phyloP scores from a whole-genome alignment of 2,329 filamentous ascomycete species.

The Verticillium longisporum region DNA sequence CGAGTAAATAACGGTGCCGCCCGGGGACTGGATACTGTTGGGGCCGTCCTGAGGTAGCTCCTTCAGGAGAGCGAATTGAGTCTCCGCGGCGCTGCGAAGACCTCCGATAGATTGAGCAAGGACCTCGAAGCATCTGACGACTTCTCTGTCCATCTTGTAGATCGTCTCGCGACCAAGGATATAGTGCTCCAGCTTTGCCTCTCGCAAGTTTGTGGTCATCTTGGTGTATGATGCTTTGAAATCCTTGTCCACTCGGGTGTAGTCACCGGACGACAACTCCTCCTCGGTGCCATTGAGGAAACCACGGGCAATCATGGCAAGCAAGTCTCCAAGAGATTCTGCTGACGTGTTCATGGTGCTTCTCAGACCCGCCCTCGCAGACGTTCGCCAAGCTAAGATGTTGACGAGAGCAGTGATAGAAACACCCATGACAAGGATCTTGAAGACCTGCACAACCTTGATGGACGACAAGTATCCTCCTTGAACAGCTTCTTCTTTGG shows the following conservation, averaged over 20 bases:
- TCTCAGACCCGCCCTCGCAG: constrained; percentile 67
- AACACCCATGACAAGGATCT: constrained; percentile 78
- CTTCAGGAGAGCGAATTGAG: constrained; percentile 78
- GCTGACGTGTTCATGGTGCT: constrained; percentile 69
- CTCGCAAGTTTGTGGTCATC: constrained; percentile 70
- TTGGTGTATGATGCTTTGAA: constrained; percentile 63
- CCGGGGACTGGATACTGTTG: constrained; percentile 23
- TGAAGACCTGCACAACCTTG: constrained; percentile 75
- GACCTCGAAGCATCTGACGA: constrained; percentile 79
- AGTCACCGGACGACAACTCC: constrained; percentile 62
- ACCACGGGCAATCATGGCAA: constrained; percentile 72
- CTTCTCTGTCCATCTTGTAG: constrained; percentile 69
- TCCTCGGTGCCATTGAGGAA: constrained; percentile 80
- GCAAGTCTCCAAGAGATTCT: constrained; percentile 69
- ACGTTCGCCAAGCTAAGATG: constrained; percentile 69
- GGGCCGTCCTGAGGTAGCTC: constrained; percentile 39
- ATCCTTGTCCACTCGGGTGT: constrained; percentile 51
- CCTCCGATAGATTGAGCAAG: constrained; percentile 87
- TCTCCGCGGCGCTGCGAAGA: constrained; percentile 78
- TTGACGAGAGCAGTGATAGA: constrained; percentile 66
- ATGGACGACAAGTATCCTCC: constrained; percentile 72
- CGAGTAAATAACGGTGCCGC: constrained; percentile 19
- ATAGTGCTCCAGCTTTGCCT: constrained; percentile 87
- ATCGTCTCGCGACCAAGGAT: constrained; percentile 71
- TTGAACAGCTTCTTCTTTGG: constrained; percentile 85